A percentile compares a stretch with the other conserved stretches of the same genome.
These are phyloP conservation scores for Globisporangium sylvaticum DNA, from an alignment of 352 stramenopile genomes.

Conservation along the genomic window DNA sequence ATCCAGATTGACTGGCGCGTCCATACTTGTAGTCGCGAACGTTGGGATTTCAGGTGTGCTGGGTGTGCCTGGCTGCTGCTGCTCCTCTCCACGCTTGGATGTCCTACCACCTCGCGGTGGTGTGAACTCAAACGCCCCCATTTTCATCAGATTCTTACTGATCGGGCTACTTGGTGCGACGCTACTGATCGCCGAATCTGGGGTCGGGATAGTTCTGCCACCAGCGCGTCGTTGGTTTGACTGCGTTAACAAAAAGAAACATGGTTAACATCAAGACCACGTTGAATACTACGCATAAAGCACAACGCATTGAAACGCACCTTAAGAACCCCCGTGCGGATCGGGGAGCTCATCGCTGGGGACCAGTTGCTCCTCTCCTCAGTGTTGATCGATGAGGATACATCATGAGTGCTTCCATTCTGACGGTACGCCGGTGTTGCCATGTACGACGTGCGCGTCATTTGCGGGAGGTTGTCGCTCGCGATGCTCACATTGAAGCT, in stretches of 20 bases:
- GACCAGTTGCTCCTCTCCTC: constrained; percentile 49
- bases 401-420: constrained; percentile 29
- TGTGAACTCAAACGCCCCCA: constrained; percentile 75
- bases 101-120: constrained; percentile 37
- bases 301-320: constrained; percentile 19
- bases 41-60: constrained; percentile 43
- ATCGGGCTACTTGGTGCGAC: constrained; percentile 61
- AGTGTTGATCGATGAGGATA: constrained; percentile 43
- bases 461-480: constrained; percentile 57
- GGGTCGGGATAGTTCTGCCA: constrained; percentile 33
- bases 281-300: neutral
- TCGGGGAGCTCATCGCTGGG: constrained; percentile 48
- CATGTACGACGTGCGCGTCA: constrained; percentile 67
- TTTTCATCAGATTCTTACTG: constrained; percentile 80
- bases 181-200: constrained; percentile 70
- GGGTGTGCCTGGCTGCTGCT: constrained; percentile 30
- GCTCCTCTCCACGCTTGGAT: constrained; percentile 18
- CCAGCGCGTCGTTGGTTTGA: constrained; percentile 16
- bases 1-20: constrained; percentile 22
- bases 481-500: constrained; percentile 57
- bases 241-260: neutral
- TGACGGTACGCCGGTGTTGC: constrained; percentile 31
- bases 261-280: neutral
- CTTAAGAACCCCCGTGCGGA: constrained; percentile 42
- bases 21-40: constrained; percentile 46